Evolutionary conservation across 805 yeast species (phyloP), one percentile per base, ranked within the genome.

Genomic region (Hyphopichia homilentoma): DNA sequence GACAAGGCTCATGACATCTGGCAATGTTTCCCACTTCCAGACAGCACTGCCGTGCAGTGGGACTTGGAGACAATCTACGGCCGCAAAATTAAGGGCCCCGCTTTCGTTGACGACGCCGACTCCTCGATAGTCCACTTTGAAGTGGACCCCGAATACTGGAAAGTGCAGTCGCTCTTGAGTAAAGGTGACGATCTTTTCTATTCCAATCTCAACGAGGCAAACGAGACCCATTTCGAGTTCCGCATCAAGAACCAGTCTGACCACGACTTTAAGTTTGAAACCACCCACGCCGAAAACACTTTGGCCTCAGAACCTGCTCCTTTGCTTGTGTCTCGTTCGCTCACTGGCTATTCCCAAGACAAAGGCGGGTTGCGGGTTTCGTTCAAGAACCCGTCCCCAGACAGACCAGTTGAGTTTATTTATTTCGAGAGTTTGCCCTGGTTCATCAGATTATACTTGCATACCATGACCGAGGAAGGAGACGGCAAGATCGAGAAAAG

Each of bases 271-370:
- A 41, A 38, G 5, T 63, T 78, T 41, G 41, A 41, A 3, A 59
- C 88, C 0, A 41, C 50, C 0, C 61, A 81, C 39, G 70, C 84
- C 6, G 45, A 67, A 1, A 39, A 52, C 1, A 69, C 75, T 3
- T 47, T 56, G 1, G 61, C 66, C 0, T 40, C 65, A 0, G 56
- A 50, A 2, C 41, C 49, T 2, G 86, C 87, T 0, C 93, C 93
- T 2, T 62, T 93, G 2, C 55, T 52, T 34, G 94, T 83, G 0
- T 81, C 93, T 14, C 73, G 98, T 39, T 84, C 97, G 0, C 70
- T 90, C 33, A 86, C 96, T 0, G 97, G 97, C 1, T 82, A 81
- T 50, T 88, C 96, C 2, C 95, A 84, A 53, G 96, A 87, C 49
- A 71, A 77, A 38, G 97, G 97, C 36, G 96, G 96, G 0, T 68